Conservation (phyloP, 768 basidiomycete species). For the Botryobasidium botryosum region DNA sequence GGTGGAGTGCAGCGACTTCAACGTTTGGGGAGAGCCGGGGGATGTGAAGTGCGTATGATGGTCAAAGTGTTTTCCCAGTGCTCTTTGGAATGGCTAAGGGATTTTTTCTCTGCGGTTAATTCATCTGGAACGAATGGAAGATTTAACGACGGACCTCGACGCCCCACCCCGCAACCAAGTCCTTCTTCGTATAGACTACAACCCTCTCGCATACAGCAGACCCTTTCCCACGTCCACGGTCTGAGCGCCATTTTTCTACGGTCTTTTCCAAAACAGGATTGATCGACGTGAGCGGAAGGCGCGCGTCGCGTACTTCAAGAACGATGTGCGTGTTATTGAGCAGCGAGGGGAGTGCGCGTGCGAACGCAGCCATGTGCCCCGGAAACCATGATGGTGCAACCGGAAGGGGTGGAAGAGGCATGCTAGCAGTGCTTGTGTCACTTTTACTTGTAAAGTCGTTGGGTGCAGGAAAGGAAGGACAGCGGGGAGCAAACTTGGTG, state of each 20-base stretch:
- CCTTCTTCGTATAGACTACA: conserved; percentile 84
- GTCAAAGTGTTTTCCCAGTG: conserved; percentile 10
- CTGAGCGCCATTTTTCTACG: conserved; percentile 11
- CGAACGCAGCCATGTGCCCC: conserved; percentile 87
- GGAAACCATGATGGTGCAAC: conserved; percentile 67
- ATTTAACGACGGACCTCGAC: conserved; percentile 42
- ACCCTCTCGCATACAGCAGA: conserved; percentile 57
- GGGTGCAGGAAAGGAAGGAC: too few relatives aligned
- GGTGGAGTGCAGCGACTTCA: conserved; percentile 42
- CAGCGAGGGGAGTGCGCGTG: conserved; percentile 53
- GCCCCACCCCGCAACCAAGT: conserved; percentile 79
- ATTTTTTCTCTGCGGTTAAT: not conserved
- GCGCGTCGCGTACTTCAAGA: conserved; percentile 84
- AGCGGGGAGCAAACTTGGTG: too few relatives aligned
- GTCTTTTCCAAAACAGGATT: conserved; percentile 70
- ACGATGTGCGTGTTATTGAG: conserved; percentile 78
- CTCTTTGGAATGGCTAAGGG: conserved; percentile 45
- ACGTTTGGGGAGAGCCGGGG: conserved; percentile 3
- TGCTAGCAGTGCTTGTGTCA: too few relatives aligned
- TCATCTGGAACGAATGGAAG: not conserved
- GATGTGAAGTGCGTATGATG: conserved; percentile 13
- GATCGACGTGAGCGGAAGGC: conserved; percentile 85
- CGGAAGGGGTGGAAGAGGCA: too few relatives aligned
- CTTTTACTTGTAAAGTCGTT: too few relatives aligned
- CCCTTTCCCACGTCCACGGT: conserved; percentile 17